Base-by-base conservation (phyloP, 176 grass and related monocot species). In the Avena sativa region DNA sequence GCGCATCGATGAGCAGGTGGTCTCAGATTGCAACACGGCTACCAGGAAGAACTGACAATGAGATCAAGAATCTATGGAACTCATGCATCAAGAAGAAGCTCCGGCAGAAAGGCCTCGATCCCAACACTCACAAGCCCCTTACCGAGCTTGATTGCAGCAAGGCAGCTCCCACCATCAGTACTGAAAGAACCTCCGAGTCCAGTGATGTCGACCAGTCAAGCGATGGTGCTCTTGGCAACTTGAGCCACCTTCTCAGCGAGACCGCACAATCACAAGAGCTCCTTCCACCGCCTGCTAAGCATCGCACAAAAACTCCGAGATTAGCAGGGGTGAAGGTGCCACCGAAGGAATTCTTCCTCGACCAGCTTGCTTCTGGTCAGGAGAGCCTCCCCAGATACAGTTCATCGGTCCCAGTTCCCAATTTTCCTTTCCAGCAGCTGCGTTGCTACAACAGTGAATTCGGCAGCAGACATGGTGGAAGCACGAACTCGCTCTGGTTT, bases 31-130 rank as follows among this genome's bases (percentile, higher is more conserved):
- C 92, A 72, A 87, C 92, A n/a, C 89, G 89, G 73, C 44, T 94
- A 63, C 92, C 89, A 3, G 92, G 92, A 34, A 94, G 92, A 81
- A 94, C 92, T 34, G 92, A 94, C 58, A 94, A 94, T 19, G 92
- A 94, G 89, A 94, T 94, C 63, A 94, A 94, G 84, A 94, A 94
- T 62, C 87, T 94, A 49, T 94, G 92, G 92, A 94, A 94, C 48
- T 94, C 92, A 3, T 85, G 84, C 81, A 81, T 94, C 87, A 94
- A 94, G 89, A 94, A 94, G 81, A 94, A 91, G 84, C 86, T 94
- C 48, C 79, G 87, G 81, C 89, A 91, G 89, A 89, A 89, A 81
- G 92, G 92, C 81, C 82, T 94, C 60, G 92, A 94, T 32, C 92
- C 92, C 77, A 91, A 94, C 71, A 94, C 92, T 25, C 92, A 94